Conservation (phyloP, 106 monocot genomes). For the Dioscorea zingiberensis region DNA sequence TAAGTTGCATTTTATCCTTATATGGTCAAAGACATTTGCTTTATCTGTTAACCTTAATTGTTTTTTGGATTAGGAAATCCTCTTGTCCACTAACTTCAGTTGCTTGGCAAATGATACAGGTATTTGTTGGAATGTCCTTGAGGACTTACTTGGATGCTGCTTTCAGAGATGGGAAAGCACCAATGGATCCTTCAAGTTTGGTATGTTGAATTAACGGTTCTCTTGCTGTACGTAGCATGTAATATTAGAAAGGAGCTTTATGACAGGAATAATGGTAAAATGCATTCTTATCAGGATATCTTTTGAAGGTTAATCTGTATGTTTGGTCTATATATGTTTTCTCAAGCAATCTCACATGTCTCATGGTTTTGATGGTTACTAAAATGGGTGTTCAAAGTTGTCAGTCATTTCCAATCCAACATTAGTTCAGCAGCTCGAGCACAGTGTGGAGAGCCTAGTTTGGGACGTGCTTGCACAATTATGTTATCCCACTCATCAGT, state of each 20-base stretch:
- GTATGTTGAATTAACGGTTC: slow-evolving; percentile 29
- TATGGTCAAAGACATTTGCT: background rate
- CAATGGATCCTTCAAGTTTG: slow-evolving; percentile 96
- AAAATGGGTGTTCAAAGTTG: background rate
- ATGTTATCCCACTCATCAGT: too few relatives aligned
- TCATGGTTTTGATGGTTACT: too few relatives aligned
- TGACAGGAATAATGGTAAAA: too few relatives aligned
- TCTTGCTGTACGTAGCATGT: too few relatives aligned
- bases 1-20: background rate
- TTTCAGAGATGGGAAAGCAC: slow-evolving; percentile 98
- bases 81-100: background rate
- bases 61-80: background rate
- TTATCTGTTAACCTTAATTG: background rate
- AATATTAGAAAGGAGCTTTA: too few relatives aligned
- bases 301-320: too few relatives aligned
- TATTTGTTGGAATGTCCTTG: slow-evolving; percentile 95
- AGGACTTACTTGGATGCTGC: slow-evolving; percentile 98
- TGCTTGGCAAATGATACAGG: slow-evolving; percentile 44
- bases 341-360: too few relatives aligned
- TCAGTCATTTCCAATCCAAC: background rate
- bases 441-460: too few relatives aligned
- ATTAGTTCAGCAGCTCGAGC: too few relatives aligned
- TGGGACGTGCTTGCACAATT: too few relatives aligned
- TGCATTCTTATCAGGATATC: too few relatives aligned
- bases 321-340: too few relatives aligned